These are phyloP conservation scores for Licmophora abbreviata DNA, from an alignment of 108 stramenopile species.

Conservation along the genomic window DNA sequence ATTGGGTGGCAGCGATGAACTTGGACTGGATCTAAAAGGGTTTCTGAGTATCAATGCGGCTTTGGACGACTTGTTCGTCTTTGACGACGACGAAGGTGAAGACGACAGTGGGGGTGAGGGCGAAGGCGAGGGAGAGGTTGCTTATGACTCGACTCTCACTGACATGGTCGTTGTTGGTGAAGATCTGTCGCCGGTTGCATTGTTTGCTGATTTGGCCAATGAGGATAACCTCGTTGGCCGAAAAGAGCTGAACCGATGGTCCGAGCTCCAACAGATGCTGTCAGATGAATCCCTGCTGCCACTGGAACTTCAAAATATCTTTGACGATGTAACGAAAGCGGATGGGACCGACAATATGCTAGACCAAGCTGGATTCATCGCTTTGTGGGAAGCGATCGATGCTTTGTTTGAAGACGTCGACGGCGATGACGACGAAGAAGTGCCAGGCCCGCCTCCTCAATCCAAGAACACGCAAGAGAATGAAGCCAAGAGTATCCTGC, in stretches of 20 bases:
- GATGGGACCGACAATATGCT: constrained; percentile 34
- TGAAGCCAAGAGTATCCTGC: constrained; percentile 15
- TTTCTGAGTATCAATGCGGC: constrained; percentile 64
- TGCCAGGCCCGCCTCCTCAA: no score
- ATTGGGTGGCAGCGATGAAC: constrained; percentile 11
- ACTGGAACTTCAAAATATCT: constrained; percentile 53
- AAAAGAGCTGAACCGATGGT: constrained; percentile 57
- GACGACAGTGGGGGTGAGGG: constrained; percentile 12
- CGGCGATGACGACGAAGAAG: constrained; percentile 16
- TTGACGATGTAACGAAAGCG: constrained; percentile 27
- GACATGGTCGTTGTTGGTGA: constrained; percentile 33
- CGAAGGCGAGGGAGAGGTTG: constrained; percentile 6
- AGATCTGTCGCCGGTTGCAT: constrained; percentile 49
- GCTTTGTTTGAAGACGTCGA: constrained; percentile 69
- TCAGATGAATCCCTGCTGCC: constrained; percentile 45
- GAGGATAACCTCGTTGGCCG: constrained; percentile 43
- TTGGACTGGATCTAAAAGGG: constrained; percentile 39
- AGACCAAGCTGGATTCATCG: constrained; percentile 35
- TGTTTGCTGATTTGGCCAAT: constrained; percentile 60
- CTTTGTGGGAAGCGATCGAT: constrained; percentile 60
- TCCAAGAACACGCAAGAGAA: not conserved
- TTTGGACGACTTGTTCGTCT: constrained; percentile 69
- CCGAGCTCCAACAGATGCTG: constrained; percentile 66
- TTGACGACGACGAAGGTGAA: constrained; percentile 52
- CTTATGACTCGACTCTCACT: not conserved